Evolutionary conservation across 176 grass and related monocot species (phyloP).

Genomic region (Oryza coarctata): DNA sequence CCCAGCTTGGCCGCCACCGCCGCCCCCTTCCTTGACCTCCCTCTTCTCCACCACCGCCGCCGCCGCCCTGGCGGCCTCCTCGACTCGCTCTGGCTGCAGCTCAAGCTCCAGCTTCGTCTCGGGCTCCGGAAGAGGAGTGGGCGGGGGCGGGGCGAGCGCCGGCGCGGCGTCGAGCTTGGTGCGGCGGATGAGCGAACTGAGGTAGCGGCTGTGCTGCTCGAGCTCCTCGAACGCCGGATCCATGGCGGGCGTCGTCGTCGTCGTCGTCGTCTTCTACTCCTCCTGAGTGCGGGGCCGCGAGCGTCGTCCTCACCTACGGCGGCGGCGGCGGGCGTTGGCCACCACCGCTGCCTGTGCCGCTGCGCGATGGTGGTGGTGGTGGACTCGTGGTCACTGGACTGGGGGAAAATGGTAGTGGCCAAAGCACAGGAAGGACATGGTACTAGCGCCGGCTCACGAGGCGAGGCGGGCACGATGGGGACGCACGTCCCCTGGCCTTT

Average conservation of each 20-base stretch:
- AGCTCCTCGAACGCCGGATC: conserved; percentile 87
- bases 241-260: conserved; percentile 15
- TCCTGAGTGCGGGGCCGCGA: neutral
- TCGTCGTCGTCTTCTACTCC: neutral
- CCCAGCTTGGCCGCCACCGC: neutral
- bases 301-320: neutral
- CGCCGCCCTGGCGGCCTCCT: neutral
- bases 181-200: conserved; percentile 78
- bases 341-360: neutral
- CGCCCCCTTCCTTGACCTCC: conserved; percentile 7
- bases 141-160: neutral
- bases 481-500: neutral
- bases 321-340: neutral
- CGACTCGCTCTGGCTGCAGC: neutral
- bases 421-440: conserved; percentile 4
- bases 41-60: conserved; percentile 4
- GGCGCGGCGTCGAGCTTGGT: conserved; percentile 57
- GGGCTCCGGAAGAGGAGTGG: neutral
- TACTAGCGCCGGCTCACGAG: neutral
- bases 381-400: too few species aligned
- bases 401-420: neutral
- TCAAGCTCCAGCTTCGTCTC: neutral
- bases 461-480: neutral
- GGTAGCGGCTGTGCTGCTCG: conserved; percentile 79
- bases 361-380: neutral